Conservation (phyloP, 2,329 filamentous ascomycete species). For the Ophiostoma ips region DNA sequence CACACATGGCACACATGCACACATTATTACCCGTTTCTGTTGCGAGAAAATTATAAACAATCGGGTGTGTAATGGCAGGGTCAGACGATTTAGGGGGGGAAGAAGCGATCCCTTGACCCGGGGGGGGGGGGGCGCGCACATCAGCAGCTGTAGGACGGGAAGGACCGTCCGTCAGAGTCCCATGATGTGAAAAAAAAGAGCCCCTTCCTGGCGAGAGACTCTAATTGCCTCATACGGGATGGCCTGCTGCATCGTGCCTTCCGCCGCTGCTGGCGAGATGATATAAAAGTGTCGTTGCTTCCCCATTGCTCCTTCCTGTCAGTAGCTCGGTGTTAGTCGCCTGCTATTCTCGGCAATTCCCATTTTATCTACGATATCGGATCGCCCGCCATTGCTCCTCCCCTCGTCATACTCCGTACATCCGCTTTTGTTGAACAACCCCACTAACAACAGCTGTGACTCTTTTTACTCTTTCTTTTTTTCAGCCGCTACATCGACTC, state of each 20-base stretch:
- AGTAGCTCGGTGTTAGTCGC: slow-evolving; percentile 3
- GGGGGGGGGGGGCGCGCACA: too few relatives aligned
- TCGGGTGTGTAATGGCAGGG: background rate
- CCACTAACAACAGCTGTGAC: slow-evolving; percentile 6
- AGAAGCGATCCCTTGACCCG: background rate
- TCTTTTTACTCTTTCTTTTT: too few relatives aligned
- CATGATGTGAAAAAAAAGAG: too few relatives aligned
- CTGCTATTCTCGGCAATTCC: slow-evolving; percentile 5
- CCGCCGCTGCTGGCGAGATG: background rate
- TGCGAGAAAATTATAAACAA: background rate
- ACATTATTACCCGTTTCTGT: background rate
- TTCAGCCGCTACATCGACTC: background rate
- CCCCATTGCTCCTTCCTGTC: background rate
- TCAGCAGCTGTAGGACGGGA: too few relatives aligned
- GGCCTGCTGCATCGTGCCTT: slow-evolving; percentile 3
- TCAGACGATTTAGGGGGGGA: background rate
- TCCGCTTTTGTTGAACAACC: background rate
- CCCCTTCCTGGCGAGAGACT: background rate
- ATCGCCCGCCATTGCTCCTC: background rate
- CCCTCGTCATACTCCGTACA: background rate
- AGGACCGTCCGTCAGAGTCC: too few relatives aligned
- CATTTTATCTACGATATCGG: too few relatives aligned
- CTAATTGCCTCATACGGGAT: slow-evolving; percentile 8
- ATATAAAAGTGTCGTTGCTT: background rate
- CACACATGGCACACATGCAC: too few relatives aligned